Evolutionary conservation across 2,329 filamentous ascomycete genomes (phyloP), one percentile per base, ranked within the genome.

Genomic region (Ambrosiella cleistominuta): DNA sequence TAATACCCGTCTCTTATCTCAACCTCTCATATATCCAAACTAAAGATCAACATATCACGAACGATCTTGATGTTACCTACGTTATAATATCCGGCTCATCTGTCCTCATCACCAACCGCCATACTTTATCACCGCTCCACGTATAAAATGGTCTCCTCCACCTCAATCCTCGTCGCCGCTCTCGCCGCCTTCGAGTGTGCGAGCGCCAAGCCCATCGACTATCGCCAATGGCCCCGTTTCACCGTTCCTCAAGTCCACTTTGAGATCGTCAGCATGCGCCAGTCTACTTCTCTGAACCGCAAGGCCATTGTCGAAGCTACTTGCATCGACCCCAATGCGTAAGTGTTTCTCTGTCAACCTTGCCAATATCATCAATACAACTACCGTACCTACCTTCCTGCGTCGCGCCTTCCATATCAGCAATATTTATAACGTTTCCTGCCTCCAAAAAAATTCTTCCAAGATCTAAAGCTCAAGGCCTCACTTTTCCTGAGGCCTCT

Each of bases 301-400:
- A 65, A 67, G n/a, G 69, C 71, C 0, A 69, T 74, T 40, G 66
- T 65, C 2, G 68, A 69, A 42, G 68, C 71, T 36, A 67, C 63
- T 15, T 76, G 73, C 62, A 65, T 72, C 51, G 69, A 76, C 61
- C 64, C 66, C 12, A 68, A 67, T 42, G 66, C 66, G 73, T 75
- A 68, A 65, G 70, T 65, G 38, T 19, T 15, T 36, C 36, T 2
- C 36, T 15, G n/a, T 17, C 44, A 47, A 47, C 7, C n/a, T 15
- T 47, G 3, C 2, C 3, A 3, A 27, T 47, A 13, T 47, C 44
- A 47, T 47, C n/a, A 17, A 47, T 15, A 47, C n/a, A 13, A 15
- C 19, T 15, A 8, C 44, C n/a, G 11, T 47, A 47, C 44, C n/a
- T 47, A 13, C 44, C 8, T 17, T 47, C 19, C n/a, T 47, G 7